Evolutionary conservation across 2,329 filamentous ascomycete genomes (phyloP).

Genomic region (Orbilia oligospora): DNA sequence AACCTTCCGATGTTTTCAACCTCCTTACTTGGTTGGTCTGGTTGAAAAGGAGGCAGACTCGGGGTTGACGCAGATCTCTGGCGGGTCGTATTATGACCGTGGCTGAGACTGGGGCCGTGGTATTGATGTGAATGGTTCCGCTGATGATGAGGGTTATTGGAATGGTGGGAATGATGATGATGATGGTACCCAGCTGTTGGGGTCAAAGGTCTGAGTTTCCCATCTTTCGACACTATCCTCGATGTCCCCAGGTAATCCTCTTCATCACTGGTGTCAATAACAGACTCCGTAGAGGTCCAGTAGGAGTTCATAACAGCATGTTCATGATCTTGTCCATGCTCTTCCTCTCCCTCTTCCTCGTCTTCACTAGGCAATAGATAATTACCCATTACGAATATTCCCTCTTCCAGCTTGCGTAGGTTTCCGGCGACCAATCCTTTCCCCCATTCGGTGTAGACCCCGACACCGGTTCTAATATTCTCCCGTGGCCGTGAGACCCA

Average conservation of each 20-base stretch:
- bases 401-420: slow-evolving; percentile 47
- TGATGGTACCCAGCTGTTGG: slow-evolving; percentile 37
- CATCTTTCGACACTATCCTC: slow-evolving; percentile 24
- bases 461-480: slow-evolving; percentile 51
- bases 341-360: slow-evolving; percentile 46
- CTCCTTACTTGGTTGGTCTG: slow-evolving; percentile 38
- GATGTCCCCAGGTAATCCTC: slow-evolving; percentile 46
- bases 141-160: neutral
- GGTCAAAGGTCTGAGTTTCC: slow-evolving; percentile 35
- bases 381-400: slow-evolving; percentile 50
- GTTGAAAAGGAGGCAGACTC: slow-evolving; percentile 45
- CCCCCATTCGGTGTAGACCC: slow-evolving; percentile 55
- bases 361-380: slow-evolving; percentile 48
- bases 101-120: neutral
- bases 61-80: slow-evolving; percentile 40
- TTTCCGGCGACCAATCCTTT: slow-evolving; percentile 44
- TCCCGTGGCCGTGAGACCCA: slow-evolving; percentile 48
- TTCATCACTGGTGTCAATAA: slow-evolving; percentile 54
- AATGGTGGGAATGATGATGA: neutral
- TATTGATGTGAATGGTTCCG: slow-evolving; percentile 22
- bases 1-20: slow-evolving; percentile 50
- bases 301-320: slow-evolving; percentile 55
- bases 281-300: slow-evolving; percentile 54
- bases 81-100: slow-evolving; percentile 5
- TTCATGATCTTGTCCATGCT: slow-evolving; percentile 39